Conservation (phyloP, 73 alveolate genomes). For the Blepharisma japonicum region DNA sequence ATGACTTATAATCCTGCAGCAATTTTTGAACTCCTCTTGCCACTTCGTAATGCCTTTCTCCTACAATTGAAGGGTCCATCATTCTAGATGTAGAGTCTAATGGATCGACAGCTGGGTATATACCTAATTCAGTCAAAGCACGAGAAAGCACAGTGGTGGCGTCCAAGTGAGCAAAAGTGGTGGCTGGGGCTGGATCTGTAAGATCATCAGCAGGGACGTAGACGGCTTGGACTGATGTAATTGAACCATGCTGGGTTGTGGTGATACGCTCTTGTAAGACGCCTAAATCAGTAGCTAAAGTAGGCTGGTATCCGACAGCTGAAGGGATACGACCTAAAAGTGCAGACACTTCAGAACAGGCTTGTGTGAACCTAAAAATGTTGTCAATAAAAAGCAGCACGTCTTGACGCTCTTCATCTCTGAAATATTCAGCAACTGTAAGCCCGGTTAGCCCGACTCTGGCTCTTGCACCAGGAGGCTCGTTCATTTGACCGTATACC, state of each 20-base stretch:
- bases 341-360: constrained; percentile 99
- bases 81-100: constrained; percentile 94
- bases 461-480: constrained; percentile 99
- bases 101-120: constrained; percentile 99
- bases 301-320: constrained; percentile 98
- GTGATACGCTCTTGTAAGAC: constrained; percentile 94
- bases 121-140: constrained; percentile 93
- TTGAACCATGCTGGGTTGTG: constrained; percentile 95
- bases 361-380: constrained; percentile 97
- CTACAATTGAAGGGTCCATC: constrained; percentile 95
- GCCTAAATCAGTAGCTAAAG: constrained; percentile 97
- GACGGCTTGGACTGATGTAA: constrained; percentile 97
- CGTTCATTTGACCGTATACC: constrained; percentile 98
- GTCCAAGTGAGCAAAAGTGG: constrained; percentile 98
- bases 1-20: constrained; percentile 85
- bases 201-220: constrained; percentile 98
- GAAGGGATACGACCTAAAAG: constrained; percentile 96
- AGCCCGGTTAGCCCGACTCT: constrained; percentile 95
- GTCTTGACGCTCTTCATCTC: constrained; percentile 96
- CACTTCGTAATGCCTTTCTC: constrained; percentile 69
- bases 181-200: constrained; percentile 99
- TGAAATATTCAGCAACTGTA: constrained; percentile 97
- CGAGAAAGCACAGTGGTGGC: constrained; percentile 95
- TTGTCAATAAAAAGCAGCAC: constrained; percentile 96
- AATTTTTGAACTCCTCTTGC: constrained; percentile 80